Base-by-base conservation (phyloP, 805 yeast genomes). In the Ascoidea asiatica region DNA sequence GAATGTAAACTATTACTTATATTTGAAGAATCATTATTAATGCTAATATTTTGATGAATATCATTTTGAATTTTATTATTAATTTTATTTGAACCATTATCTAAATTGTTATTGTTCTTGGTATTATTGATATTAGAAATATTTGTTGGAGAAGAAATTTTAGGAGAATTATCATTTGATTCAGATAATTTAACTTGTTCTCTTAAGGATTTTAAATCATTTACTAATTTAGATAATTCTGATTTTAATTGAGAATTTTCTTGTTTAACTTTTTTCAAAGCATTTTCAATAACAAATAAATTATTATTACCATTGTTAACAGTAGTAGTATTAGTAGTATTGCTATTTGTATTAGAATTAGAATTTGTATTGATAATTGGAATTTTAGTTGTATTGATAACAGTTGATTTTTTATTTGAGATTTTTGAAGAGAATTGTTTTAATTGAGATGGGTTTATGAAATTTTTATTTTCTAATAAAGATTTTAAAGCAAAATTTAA, bases 201-300 rank as follows among this genome's bases (percentile, higher is more conserved):
- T 42, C 65, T 60, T 37, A 69, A 46, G 17, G 53, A 47, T 48
- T 69, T 69, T 52, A 70, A 56, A 48, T 67, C 70, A 8, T 68
- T 59, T 3, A 70, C 74, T 5, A 70, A 56, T 45, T 62, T 65
- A 11, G 70, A 65, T 5, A 70, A 65, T 49, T 70, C 70, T 35
- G 63, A 48, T 53, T 69, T 70, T 38, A 70, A 50, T 39, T 58
- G 57, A 48, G 65, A 63, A 50, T 70, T 70, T 47, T 70, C 75
- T 48, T 67, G 68, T 46, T 66, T 67, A 42, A 69, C 64, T 41
- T 62, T 62, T 41, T 62, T 46, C n/a, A 70, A 60, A 19, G 68
- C 66, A 22, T 56, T 59, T 43, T 67, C 70, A n/a, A n/a, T n/a
- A n/a, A n/a, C n/a, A n/a, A n/a, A n/a, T 15, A 66, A 48, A 1